Percentiles rank a stretch among this genome's conserved stretches.
These are phyloP conservation scores for Yarrowia sp. DNA, from an alignment of 805 yeast genomes.

Conservation along the genomic window DNA sequence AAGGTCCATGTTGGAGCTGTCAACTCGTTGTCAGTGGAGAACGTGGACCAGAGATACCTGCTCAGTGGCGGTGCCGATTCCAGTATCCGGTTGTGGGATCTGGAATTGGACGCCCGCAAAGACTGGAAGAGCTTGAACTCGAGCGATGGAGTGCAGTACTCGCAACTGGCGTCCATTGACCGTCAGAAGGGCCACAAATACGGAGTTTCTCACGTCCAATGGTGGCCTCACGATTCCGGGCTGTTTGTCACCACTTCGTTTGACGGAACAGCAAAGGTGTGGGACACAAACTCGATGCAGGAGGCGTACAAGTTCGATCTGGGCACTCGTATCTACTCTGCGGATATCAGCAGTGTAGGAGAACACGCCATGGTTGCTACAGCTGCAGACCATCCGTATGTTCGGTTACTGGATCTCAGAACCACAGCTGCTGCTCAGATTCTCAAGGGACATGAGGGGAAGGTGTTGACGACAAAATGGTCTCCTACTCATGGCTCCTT, in stretches of 20 bases:
- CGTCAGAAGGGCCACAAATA: slow-evolving; percentile 60
- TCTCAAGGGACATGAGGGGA: slow-evolving; percentile 65
- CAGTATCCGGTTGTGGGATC: slow-evolving; percentile 70
- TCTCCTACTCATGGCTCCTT: slow-evolving; percentile 78
- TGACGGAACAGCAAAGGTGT: slow-evolving; percentile 75
- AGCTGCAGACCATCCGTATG: slow-evolving; percentile 73
- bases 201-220: slow-evolving; percentile 74
- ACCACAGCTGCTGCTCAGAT: slow-evolving; percentile 77
- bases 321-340: slow-evolving; percentile 66
- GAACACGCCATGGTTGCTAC: slow-evolving; percentile 66
- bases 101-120: slow-evolving; percentile 47
- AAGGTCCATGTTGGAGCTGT: slow-evolving; percentile 56
- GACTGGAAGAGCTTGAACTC: slow-evolving; percentile 40
- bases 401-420: slow-evolving; percentile 74
- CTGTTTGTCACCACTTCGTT: slow-evolving; percentile 83
- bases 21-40: slow-evolving; percentile 66
- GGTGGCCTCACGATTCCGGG: slow-evolving; percentile 93
- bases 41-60: slow-evolving; percentile 55
- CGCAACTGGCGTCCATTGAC: slow-evolving; percentile 32
- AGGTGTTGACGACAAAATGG: slow-evolving; percentile 70
- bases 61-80: slow-evolving; percentile 80
- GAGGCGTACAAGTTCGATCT: slow-evolving; percentile 72
- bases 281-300: slow-evolving; percentile 76
- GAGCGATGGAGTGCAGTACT: slow-evolving; percentile 40
- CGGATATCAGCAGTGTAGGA: slow-evolving; percentile 63